Conservation (phyloP, 2,329 filamentous ascomycete species). For the Myrmaecium sp. region DNA sequence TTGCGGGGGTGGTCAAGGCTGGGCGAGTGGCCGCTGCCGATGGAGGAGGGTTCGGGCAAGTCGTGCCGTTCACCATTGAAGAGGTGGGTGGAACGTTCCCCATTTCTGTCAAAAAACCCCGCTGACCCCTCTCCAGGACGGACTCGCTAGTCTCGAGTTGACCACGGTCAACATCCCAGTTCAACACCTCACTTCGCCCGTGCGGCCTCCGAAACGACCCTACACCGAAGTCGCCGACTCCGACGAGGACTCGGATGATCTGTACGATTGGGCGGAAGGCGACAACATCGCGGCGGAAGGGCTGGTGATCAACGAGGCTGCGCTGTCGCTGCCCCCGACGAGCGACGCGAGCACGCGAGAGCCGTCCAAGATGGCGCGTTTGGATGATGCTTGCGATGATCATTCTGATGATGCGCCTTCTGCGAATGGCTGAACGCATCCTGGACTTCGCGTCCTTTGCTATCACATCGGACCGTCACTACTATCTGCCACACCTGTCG, state of each 20-base stretch:
- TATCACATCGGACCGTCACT: too few relatives aligned
- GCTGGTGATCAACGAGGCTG: slow-evolving; percentile 16
- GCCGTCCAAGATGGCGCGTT: too few relatives aligned
- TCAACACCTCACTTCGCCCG: slow-evolving; percentile 6
- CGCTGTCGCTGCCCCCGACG: too few relatives aligned
- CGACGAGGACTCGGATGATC: slow-evolving; percentile 47
- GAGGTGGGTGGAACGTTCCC: slow-evolving; percentile 26
- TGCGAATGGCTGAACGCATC: too few relatives aligned
- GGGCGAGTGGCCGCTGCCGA: slow-evolving; percentile 22
- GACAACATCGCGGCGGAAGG: slow-evolving; percentile 30
- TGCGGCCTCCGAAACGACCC: slow-evolving; percentile 39
- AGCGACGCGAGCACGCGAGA: too few relatives aligned
- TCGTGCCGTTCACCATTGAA: slow-evolving; percentile 33
- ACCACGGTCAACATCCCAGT: slow-evolving; percentile 1
- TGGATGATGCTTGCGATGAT: too few relatives aligned
- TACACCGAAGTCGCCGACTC: slow-evolving; percentile 40
- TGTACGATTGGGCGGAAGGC: slow-evolving; percentile 57
- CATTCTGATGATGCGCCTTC: too few relatives aligned
- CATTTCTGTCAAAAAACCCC: slow-evolving; percentile 5
- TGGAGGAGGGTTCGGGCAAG: slow-evolving; percentile 25
- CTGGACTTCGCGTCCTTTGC: too few relatives aligned
- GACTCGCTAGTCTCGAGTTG: background rate
- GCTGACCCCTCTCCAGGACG: background rate
- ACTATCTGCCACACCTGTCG: too few relatives aligned
- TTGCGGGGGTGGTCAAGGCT: slow-evolving; percentile 27